phyloP scores from a whole-genome alignment of 2,329 filamentous ascomycete species.

The Lizonia empirigonia region DNA sequence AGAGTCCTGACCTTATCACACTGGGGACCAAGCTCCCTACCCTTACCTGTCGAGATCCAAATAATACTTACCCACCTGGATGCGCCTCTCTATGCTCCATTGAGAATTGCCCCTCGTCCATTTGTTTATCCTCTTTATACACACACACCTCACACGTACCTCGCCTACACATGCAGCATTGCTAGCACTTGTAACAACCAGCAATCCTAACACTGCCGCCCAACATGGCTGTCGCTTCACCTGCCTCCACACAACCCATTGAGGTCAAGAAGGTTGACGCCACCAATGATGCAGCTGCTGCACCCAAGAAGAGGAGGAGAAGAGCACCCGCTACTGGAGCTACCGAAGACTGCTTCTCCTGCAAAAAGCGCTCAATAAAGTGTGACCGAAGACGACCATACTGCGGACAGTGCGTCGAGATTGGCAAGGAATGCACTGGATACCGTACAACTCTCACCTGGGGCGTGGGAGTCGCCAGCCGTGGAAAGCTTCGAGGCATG shows the following conservation, averaged over 20 bases:
- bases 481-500: conserved; percentile 89
- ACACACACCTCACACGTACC: conserved; percentile 40
- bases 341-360: conserved; percentile 93
- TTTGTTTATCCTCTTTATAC: conserved; percentile 44
- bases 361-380: conserved; percentile 78
- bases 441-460: conserved; percentile 97
- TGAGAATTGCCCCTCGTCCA: conserved; percentile 44
- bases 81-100: conserved; percentile 46
- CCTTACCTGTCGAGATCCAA: conserved; percentile 38
- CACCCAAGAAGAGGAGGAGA: conserved; percentile 73
- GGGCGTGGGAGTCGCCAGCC: conserved; percentile 93
- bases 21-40: conserved; percentile 43
- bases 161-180: conserved; percentile 41
- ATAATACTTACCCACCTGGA: conserved; percentile 49
- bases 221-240: conserved; percentile 42
- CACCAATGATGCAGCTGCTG: conserved; percentile 37
- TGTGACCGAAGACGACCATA: conserved; percentile 93
- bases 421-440: conserved; percentile 90
- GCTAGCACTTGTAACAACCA: conserved; percentile 24
- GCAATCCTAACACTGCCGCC: conserved; percentile 14
- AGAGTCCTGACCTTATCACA: conserved; percentile 47
- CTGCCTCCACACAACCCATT: conserved; percentile 39
- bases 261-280: conserved; percentile 43
- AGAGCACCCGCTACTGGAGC: conserved; percentile 87
- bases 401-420: conserved; percentile 90